phyloP scores from a whole-genome alignment of 208 protist species.

The Phytomonas sp. region DNA sequence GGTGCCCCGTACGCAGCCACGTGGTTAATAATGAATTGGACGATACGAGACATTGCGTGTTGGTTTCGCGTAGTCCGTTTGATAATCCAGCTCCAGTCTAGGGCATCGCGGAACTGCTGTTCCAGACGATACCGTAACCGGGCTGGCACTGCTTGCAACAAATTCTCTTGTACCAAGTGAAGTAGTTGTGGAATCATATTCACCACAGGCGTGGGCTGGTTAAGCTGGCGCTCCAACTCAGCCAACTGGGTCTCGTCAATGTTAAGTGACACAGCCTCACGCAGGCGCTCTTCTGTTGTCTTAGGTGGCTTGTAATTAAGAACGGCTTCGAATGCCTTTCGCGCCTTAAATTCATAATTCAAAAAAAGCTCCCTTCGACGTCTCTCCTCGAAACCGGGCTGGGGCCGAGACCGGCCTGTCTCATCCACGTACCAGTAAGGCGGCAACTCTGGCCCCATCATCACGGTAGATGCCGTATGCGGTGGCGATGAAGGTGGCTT shows the following conservation, averaged over 20 bases:
- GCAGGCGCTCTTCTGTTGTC: constrained; percentile 16
- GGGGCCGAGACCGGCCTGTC: constrained; percentile 45
- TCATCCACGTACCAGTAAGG: constrained; percentile 70
- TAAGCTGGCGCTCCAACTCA: constrained; percentile 41
- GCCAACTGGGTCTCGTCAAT: constrained; percentile 42
- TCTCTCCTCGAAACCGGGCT: constrained; percentile 18
- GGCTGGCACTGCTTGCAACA: constrained; percentile 60
- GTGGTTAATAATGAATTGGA: constrained; percentile 52
- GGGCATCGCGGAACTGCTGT: constrained; percentile 66
- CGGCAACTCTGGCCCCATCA: constrained; percentile 41
- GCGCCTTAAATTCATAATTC: constrained; percentile 52
- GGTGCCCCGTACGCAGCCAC: constrained; percentile 54
- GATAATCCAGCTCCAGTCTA: constrained; percentile 66
- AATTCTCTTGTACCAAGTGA: constrained; percentile 34
- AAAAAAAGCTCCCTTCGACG: constrained; percentile 43
- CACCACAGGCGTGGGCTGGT: constrained; percentile 35
- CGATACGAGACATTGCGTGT: neutral
- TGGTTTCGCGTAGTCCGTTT: constrained; percentile 22
- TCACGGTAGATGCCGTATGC: neutral
- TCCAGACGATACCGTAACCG: constrained; percentile 40
- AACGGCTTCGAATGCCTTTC: constrained; percentile 62
- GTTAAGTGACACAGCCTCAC: constrained; percentile 17
- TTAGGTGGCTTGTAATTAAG: constrained; percentile 26
- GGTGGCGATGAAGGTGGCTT: neutral
- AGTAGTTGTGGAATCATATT: constrained; percentile 41